Conservation (phyloP, 176 grass and related monocot species). For the Puccinellia tenuiflora region DNA sequence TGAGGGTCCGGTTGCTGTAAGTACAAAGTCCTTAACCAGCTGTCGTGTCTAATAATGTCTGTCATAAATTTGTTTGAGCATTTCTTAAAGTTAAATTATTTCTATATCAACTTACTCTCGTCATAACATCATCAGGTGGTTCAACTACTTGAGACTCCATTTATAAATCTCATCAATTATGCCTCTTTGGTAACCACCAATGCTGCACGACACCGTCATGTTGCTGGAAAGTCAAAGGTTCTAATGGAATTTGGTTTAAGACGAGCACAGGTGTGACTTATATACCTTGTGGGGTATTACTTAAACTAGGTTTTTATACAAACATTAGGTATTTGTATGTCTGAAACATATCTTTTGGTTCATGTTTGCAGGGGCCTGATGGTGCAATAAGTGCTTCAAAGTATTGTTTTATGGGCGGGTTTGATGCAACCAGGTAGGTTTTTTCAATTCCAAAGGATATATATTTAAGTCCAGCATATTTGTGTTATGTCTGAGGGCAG, state of each 20-base stretch:
- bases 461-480: slow-evolving; percentile 20
- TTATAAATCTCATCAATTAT: slow-evolving; percentile 97
- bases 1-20: slow-evolving; percentile 95
- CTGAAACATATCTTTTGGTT: slow-evolving; percentile 11
- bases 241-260: slow-evolving; percentile 96
- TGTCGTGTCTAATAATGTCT: slow-evolving; percentile 11
- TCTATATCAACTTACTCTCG: slow-evolving; percentile 20
- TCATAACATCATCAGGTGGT: slow-evolving; percentile 57
- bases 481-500: neutral
- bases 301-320: neutral
- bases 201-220: slow-evolving; percentile 84
- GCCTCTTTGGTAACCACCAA: slow-evolving; percentile 96
- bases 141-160: slow-evolving; percentile 97
- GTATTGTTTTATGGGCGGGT: slow-evolving; percentile 95
- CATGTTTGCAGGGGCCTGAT: slow-evolving; percentile 77
- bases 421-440: slow-evolving; percentile 92
- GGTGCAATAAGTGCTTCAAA: slow-evolving; percentile 99
- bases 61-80: neutral
- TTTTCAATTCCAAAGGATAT: neutral
- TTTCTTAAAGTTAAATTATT: neutral
- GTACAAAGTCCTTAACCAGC: slow-evolving; percentile 27
- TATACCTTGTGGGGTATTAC: neutral
- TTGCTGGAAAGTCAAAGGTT: slow-evolving; percentile 89
- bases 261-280: slow-evolving; percentile 78
- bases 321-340: slow-evolving; percentile 4